Evolutionary conservation across 2,329 filamentous ascomycete genomes (phyloP).

Genomic region (Phaeosphaeriaceae sp.): DNA sequence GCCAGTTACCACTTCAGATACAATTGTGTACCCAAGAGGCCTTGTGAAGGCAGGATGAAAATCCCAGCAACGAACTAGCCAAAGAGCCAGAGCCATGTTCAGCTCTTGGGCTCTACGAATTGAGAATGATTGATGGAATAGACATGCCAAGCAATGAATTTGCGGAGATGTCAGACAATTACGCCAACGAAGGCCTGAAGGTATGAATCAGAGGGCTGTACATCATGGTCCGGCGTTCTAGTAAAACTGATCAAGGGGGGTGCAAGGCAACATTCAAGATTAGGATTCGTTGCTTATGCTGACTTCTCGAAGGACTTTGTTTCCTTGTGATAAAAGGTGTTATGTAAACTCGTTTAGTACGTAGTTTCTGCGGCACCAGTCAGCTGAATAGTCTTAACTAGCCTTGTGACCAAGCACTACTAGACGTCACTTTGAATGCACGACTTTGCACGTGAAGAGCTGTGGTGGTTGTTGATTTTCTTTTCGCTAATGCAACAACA

Average conservation of each 20-base stretch:
- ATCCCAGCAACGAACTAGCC: too few species aligned
- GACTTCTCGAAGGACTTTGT: slow-evolving; percentile 5
- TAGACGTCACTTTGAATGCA: not conserved
- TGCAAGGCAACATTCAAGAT: not conserved
- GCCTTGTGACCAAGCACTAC: slow-evolving; percentile 1
- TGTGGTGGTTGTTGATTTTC: not conserved
- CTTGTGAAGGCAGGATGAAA: too few species aligned
- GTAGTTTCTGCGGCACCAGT: slow-evolving; percentile 4
- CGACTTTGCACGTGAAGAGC: not conserved
- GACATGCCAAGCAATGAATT: too few species aligned
- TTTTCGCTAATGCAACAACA: not conserved
- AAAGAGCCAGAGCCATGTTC: too few species aligned
- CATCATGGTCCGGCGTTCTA: not conserved
- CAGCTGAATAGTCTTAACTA: slow-evolving; percentile 15
- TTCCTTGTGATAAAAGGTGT: not conserved
- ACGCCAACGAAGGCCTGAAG: too few species aligned
- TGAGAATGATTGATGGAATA: too few species aligned
- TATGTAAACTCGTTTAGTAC: slow-evolving; percentile 5
- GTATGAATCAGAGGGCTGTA: too few species aligned
- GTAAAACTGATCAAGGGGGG: not conserved
- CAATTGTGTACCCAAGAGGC: too few species aligned
- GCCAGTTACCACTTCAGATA: too few species aligned
- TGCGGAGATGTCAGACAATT: too few species aligned
- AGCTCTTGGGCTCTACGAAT: too few species aligned
- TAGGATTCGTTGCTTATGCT: slow-evolving; percentile 5